Base-by-base conservation (phyloP, 768 basidiomycete species). In the Trametes gibbosa region DNA sequence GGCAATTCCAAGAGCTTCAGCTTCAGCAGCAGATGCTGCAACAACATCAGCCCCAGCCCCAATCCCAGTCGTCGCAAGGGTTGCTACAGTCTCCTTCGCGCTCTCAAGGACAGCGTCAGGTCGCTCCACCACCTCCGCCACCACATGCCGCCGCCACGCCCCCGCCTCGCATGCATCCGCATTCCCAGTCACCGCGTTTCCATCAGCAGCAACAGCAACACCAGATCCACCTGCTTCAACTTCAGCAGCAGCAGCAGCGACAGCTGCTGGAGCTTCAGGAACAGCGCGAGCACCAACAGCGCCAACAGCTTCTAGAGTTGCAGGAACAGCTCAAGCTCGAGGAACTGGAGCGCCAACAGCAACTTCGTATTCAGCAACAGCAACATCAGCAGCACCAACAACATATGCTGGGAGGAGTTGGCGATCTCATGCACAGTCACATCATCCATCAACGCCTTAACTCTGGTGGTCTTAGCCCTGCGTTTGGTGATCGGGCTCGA, bases 161-260 rank as follows among this genome's bases (percentile, higher is more conserved):
- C 1, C 86, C 89, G 27, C 87, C 89, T 27, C 81, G 88, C 40
- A 84, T 90, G 84, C 81, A 84, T 27, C 84, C 87, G 5, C 81
- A 82, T 21, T 84, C 87, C 3, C 89, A 89, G 65, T 90, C 89
- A 2, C 89, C 88, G n/a, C 83, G 88, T 19, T 89, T 90, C 71
- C 81, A 87, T 57, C 87, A 89, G 58, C 88, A 90, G 59, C 85
- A 88, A 67, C 79, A 89, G 58, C 84, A 88, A 46, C 89, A 70
- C 40, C 68, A 89, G 68, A 80, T 85, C 51, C 69, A 87, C 57
- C 76, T 85, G 41, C 74, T 86, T 19, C 88, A 88, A 65, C 84
- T 87, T 59, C 83, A 87, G 64, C 81, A 85, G 58, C 77, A 79
- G 63, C 82, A 77, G 39, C 76, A 83, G 62, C 63, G 62, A 23